Conservation (phyloP, 2,329 filamentous ascomycete genomes). For the Bipolaris bicolor region DNA sequence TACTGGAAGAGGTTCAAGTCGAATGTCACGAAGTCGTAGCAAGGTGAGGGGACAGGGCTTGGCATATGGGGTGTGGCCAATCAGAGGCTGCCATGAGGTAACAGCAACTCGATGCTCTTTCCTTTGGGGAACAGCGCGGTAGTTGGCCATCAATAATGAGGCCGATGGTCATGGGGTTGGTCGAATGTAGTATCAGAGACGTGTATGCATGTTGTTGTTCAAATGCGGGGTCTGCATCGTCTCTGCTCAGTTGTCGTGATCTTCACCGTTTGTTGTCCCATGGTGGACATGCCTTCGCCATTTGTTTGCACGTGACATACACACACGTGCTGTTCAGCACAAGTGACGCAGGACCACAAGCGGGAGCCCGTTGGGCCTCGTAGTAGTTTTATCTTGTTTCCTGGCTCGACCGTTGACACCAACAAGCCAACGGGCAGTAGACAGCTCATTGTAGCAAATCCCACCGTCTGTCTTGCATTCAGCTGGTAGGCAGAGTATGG, state of each 20-base stretch:
- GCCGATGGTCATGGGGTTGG: not conserved
- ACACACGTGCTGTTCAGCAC: too few relatives aligned
- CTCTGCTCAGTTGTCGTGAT: not conserved
- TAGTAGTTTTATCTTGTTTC: not conserved
- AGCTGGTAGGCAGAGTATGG: not conserved
- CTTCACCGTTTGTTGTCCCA: not conserved
- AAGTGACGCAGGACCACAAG: not conserved
- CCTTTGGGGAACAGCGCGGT: conserved; percentile 1
- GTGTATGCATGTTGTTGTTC: not conserved
- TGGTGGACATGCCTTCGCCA: not conserved
- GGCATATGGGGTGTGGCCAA: conserved; percentile 13
- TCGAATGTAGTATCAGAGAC: not conserved
- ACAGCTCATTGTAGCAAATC: not conserved
- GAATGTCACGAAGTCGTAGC: conserved; percentile 12
- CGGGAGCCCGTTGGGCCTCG: not conserved
- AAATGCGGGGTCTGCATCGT: not conserved
- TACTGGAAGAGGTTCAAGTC: not conserved
- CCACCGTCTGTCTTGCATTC: not conserved
- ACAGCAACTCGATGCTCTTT: conserved; percentile 16
- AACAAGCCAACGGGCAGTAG: not conserved
- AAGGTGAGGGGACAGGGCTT: conserved; percentile 21
- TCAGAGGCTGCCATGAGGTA: conserved; percentile 22
- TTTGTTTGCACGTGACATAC: not conserved
- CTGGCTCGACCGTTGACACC: not conserved
- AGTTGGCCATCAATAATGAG: not conserved